Evolutionary conservation across 2,329 filamentous ascomycete species (phyloP).

Genomic region (Colletotrichum neosansevieriae): DNA sequence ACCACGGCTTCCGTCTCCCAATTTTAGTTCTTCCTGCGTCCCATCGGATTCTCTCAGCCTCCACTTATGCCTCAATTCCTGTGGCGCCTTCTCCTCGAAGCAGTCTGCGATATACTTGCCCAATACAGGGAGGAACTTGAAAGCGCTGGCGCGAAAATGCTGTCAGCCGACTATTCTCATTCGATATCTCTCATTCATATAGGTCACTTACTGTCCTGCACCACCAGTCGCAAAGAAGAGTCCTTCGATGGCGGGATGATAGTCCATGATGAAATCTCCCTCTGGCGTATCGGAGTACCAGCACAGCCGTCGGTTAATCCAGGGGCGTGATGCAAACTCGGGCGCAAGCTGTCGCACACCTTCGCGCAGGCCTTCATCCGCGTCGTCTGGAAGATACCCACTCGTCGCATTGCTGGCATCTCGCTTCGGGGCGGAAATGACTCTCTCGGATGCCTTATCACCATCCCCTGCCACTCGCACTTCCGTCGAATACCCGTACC

Average conservation of each 20-base stretch:
- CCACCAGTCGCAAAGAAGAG: conserved; percentile 63
- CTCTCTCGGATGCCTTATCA: background rate
- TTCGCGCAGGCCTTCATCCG: conserved; percentile 61
- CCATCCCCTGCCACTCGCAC: conserved; percentile 67
- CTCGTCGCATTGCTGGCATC: conserved; percentile 63
- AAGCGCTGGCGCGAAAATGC: conserved; percentile 36
- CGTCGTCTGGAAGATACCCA: conserved; percentile 78
- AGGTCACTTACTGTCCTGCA: conserved; percentile 53
- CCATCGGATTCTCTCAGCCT: conserved; percentile 42
- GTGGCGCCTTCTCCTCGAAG: conserved; percentile 48
- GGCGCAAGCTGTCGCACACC: conserved; percentile 67
- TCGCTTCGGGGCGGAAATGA: conserved; percentile 68
- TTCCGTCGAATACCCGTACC: conserved; percentile 64
- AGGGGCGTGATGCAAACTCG: conserved; percentile 62
- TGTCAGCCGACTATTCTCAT: background rate
- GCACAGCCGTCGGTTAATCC: conserved; percentile 65
- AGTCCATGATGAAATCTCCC: conserved; percentile 72
- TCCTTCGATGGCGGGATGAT: conserved; percentile 62
- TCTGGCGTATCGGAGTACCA: conserved; percentile 76
- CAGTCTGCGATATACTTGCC: conserved; percentile 48
- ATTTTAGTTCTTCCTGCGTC: conserved; percentile 33
- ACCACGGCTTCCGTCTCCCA: conserved; percentile 48
- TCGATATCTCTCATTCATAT: background rate
- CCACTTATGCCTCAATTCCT: conserved; percentile 48
- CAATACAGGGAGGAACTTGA: conserved; percentile 46